phyloP scores from a whole-genome alignment of 108 stramenopile species.

The Fragilaria radians region DNA sequence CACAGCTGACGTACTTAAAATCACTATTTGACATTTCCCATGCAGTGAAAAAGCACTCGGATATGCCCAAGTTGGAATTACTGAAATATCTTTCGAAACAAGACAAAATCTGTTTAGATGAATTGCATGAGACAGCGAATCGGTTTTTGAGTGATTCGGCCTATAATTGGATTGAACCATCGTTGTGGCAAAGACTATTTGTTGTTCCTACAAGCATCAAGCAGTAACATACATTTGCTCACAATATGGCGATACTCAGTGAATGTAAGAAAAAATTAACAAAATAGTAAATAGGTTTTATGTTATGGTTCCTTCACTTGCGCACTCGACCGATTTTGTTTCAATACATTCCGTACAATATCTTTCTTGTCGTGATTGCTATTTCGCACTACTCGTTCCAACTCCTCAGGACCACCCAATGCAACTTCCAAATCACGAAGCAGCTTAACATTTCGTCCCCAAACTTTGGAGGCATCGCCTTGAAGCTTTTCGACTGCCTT shows the following conservation, averaged over 20 bases:
- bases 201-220: conserved; percentile 5
- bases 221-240: neutral
- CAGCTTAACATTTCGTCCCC: conserved; percentile 62
- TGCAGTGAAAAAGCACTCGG: conserved; percentile 42
- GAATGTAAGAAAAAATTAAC: too few species aligned
- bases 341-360: neutral
- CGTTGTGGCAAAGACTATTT: conserved; percentile 59
- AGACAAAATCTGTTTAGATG: conserved; percentile 35
- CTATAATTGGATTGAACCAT: conserved; percentile 67
- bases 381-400: conserved; percentile 23
- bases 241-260: too few species aligned
- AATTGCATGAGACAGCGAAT: conserved; percentile 26
- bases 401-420: conserved; percentile 24
- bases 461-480: conserved; percentile 68
- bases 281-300: too few species aligned
- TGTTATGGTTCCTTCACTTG: too few species aligned
- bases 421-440: conserved; percentile 42
- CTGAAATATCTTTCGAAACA: conserved; percentile 32
- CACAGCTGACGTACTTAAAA: conserved; percentile 81
- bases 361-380: neutral
- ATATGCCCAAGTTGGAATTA: conserved; percentile 30
- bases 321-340: neutral
- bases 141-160: conserved; percentile 25
- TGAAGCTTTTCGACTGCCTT: conserved; percentile 55
- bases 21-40: conserved; percentile 70